Evolutionary conservation across 805 yeast genomes (phyloP).

Genomic region (Barnettozyma populi): DNA sequence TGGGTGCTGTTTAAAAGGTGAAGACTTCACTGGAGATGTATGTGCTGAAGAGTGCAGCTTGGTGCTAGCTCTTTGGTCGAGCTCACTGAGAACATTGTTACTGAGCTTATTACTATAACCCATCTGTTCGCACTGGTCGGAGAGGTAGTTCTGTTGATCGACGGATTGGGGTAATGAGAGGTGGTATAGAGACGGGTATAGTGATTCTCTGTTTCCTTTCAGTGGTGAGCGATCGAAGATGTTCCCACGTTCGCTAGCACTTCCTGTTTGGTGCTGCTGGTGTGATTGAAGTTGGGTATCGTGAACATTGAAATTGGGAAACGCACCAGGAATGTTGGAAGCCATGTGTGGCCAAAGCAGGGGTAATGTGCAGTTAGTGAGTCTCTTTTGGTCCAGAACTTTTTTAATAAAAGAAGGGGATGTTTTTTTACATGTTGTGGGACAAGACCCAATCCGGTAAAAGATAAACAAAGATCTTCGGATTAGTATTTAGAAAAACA

Average conservation of each 20-base stretch:
- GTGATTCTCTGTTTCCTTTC: neutral
- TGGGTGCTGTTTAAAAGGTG: conserved; percentile 20
- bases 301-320: conserved; percentile 4
- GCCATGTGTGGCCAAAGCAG: conserved; percentile 1
- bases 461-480: conserved; percentile 10
- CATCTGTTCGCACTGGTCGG: conserved; percentile 14
- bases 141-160: conserved; percentile 6
- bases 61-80: conserved; percentile 29
- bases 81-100: conserved; percentile 28
- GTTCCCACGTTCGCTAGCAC: neutral
- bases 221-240: neutral
- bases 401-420: neutral
- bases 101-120: conserved; percentile 32
- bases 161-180: conserved; percentile 10
- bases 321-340: conserved; percentile 12
- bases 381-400: neutral
- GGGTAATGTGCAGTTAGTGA: neutral
- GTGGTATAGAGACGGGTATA: conserved; percentile 21
- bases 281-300: conserved; percentile 12
- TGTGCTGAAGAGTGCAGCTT: conserved; percentile 11
- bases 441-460: conserved; percentile 5
- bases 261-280: neutral
- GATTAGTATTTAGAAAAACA: too few relatives aligned
- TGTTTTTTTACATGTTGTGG: neutral
- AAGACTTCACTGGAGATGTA: conserved; percentile 5